phyloP scores from a whole-genome alignment of 164 flowering plant species.

The Cinnamomum chago region DNA sequence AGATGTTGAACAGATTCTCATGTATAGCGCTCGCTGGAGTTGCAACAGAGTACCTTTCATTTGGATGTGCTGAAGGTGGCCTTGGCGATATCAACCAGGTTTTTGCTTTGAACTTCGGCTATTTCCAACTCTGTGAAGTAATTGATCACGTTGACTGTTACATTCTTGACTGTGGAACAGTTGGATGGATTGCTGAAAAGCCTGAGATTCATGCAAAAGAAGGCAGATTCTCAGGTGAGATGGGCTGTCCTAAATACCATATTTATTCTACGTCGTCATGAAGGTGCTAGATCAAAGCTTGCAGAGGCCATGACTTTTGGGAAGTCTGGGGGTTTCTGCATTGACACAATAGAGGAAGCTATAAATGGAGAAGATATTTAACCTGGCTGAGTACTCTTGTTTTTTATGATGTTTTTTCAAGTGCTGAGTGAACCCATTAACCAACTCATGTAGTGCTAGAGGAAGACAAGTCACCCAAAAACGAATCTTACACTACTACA shows the following conservation, averaged over 20 bases:
- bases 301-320: constrained; percentile 80
- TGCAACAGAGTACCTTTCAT: constrained; percentile 78
- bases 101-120: not conserved
- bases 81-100: constrained; percentile 79
- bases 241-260: constrained; percentile 89
- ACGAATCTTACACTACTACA: no score
- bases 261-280: constrained; percentile 66
- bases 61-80: constrained; percentile 81
- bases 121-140: not conserved
- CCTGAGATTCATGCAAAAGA: constrained; percentile 85
- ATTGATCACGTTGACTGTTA: not conserved
- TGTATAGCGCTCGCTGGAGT: constrained; percentile 93
- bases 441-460: no score
- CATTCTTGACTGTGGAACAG: constrained; percentile 29
- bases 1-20: constrained; percentile 80
- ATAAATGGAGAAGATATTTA: constrained; percentile 46
- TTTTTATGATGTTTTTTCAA: not conserved
- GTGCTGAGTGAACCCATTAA: no score
- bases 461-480: no score
- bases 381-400: not conserved
- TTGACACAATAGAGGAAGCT: constrained; percentile 54
- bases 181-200: constrained; percentile 59
- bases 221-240: constrained; percentile 89
- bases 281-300: constrained; percentile 49
- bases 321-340: constrained; percentile 72